Evolutionary conservation across 768 basidiomycete genomes (phyloP).

Genomic region (Mrakia gelida): DNA sequence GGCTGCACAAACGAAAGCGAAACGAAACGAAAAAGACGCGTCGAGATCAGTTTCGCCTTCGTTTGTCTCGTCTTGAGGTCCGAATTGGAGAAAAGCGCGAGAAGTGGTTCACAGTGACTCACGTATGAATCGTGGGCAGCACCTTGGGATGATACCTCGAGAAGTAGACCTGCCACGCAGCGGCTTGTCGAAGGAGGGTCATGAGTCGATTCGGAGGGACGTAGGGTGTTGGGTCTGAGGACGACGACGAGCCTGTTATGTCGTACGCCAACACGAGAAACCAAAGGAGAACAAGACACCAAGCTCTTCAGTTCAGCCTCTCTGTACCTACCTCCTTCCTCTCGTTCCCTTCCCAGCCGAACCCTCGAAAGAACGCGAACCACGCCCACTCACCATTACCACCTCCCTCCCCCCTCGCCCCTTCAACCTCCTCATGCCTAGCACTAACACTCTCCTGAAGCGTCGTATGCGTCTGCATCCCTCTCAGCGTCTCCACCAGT

Average conservation of each 20-base stretch:
- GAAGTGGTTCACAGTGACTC: too few relatives aligned
- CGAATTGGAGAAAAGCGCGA: neutral
- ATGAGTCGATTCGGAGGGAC: constrained; percentile 35
- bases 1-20: neutral
- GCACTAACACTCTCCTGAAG: neutral
- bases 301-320: too few relatives aligned
- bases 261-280: too few relatives aligned
- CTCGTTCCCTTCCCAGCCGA: too few relatives aligned
- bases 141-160: constrained; percentile 9
- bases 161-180: constrained; percentile 38
- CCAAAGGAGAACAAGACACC: too few relatives aligned
- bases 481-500: constrained; percentile 39
- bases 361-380: too few relatives aligned
- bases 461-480: constrained; percentile 30
- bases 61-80: neutral
- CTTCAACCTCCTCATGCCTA: neutral
- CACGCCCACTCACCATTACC: neutral
- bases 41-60: neutral
- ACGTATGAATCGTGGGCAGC: constrained; percentile 26
- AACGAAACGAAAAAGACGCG: neutral
- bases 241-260: neutral
- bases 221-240: constrained; percentile 1
- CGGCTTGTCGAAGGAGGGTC: constrained; percentile 41
- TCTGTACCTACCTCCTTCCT: too few relatives aligned
- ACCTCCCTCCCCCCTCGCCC: neutral